Evolutionary conservation across 352 stramenopile genomes (phyloP), one percentile per base, ranked within the genome.

Genomic region (Aphanomyces euteiches): DNA sequence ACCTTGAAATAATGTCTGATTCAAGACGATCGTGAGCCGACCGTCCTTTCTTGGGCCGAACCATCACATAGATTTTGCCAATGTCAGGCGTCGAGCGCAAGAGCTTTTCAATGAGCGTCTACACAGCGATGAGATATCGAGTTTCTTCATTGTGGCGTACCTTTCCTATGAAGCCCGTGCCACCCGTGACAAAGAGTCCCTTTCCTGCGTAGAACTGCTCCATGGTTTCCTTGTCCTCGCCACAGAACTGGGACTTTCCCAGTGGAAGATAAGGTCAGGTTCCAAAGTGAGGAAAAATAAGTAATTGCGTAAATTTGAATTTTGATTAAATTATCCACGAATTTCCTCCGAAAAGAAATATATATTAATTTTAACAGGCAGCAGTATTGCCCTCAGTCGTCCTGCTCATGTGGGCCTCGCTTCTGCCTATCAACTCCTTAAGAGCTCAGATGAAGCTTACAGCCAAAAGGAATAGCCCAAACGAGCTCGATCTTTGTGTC

Each of bases 141-240:
- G 15, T 28, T 70, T 64, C 28, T 28, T 28, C 40, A 65, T 41
- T 12, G n/a, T 21, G 7, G 5, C 65, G 28, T 69, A 90, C 87
- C 74, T 96, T 96, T 68, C 82, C 88, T 43, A 94, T 77, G 74
- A 96, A 96, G 72, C 88, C 87, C 54, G 87, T 96, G 67, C 77
- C 88, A 56, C 88, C 88, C n/a, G 88, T 95, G 70, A 96, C 68
- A 69, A 96, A 92, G 64, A 96, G 71, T 38, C 77, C 79, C 53
- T 90, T 88, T 43, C 77, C 82, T 10, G 78, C 67, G 66, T 88
- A 90, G 39, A 79, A 47, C 48, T 83, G 65, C 70, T 90, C 79
- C 77, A 90, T 90, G 13, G 47, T 43, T 69, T 12, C 17, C n/a
- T 19, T 28, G 15, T 59, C 54, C 12, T 37, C 40, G 61, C 57